A percentile compares a stretch with the other conserved stretches of the same genome.
Evolutionary conservation across 768 basidiomycete species (phyloP).

Genomic region (Amanita jacksonii): DNA sequence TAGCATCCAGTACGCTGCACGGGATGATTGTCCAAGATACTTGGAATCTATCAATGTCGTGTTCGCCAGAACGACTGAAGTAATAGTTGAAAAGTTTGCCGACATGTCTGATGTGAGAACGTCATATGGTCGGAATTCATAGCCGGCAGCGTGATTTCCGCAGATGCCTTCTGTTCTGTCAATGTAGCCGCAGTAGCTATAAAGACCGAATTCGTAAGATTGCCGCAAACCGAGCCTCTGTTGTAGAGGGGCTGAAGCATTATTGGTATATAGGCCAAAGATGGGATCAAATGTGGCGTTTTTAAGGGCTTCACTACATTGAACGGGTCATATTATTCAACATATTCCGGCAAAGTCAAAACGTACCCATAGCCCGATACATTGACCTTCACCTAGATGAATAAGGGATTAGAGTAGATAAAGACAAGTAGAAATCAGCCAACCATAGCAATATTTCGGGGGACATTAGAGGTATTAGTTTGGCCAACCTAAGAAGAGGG

Average conservation of each 20-base stretch:
- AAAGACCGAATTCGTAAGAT: conserved; percentile 72
- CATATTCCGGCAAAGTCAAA: conserved; percentile 2
- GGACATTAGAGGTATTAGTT: conserved; percentile 68
- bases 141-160: conserved; percentile 48
- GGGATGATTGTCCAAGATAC: conserved; percentile 54
- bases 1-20: conserved; percentile 67
- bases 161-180: conserved; percentile 52
- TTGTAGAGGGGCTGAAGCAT: conserved; percentile 53
- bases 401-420: conserved; percentile 2
- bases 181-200: conserved; percentile 70
- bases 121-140: conserved; percentile 55
- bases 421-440: conserved; percentile 11
- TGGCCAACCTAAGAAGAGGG: conserved; percentile 57
- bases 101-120: conserved; percentile 60
- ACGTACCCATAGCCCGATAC: conserved; percentile 63
- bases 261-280: conserved; percentile 53
- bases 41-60: conserved; percentile 50
- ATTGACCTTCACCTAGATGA: conserved; percentile 52
- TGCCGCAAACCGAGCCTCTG: conserved; percentile 52
- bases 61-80: conserved; percentile 40
- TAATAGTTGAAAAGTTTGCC: conserved; percentile 47
- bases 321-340: neutral
- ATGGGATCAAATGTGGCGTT: conserved; percentile 48
- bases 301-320: conserved; percentile 39
- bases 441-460: conserved; percentile 69